phyloP scores from a whole-genome alignment of 1,284 basidiomycete species.

The Erythrobasidium hasegawianum region DNA sequence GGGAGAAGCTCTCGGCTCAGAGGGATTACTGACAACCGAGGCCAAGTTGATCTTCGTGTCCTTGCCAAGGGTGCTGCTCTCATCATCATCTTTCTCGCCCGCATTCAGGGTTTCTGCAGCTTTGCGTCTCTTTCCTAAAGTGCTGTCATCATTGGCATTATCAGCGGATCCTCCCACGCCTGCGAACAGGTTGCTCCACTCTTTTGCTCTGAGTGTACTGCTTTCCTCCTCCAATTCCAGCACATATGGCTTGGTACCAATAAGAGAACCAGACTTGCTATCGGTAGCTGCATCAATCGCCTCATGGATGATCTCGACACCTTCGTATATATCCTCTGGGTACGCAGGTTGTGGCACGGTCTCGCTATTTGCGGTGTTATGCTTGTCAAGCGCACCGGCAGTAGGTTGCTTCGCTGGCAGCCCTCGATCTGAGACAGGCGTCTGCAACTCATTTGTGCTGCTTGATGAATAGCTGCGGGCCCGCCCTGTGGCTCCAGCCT shows the following conservation, averaged over 20 bases:
- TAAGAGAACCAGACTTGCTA: background rate
- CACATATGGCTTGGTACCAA: background rate
- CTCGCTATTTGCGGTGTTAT: background rate
- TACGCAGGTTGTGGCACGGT: no score
- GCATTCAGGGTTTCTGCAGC: background rate
- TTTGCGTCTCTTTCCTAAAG: background rate
- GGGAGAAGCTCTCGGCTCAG: background rate
- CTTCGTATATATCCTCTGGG: conserved; percentile 25
- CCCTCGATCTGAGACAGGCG: conserved; percentile 10
- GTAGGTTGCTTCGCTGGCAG: background rate
- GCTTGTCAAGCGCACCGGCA: background rate
- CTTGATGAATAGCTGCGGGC: conserved; percentile 21
- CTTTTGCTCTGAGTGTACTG: conserved; percentile 15
- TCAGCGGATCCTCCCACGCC: conserved; percentile 11
- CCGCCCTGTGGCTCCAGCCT: background rate
- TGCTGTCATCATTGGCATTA: background rate
- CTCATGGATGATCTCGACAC: conserved; percentile 27
- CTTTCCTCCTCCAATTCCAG: conserved; percentile 9
- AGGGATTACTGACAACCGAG: background rate
- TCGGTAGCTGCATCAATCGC: conserved; percentile 29
- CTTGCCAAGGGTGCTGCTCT: conserved; percentile 30
- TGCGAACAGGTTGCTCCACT: conserved; percentile 22
- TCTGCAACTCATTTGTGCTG: conserved; percentile 23
- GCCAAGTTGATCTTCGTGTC: background rate
- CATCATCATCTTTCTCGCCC: conserved; percentile 18